phyloP scores from a whole-genome alignment of 2,329 filamentous ascomycete species.

The Claviceps pazoutovae region DNA sequence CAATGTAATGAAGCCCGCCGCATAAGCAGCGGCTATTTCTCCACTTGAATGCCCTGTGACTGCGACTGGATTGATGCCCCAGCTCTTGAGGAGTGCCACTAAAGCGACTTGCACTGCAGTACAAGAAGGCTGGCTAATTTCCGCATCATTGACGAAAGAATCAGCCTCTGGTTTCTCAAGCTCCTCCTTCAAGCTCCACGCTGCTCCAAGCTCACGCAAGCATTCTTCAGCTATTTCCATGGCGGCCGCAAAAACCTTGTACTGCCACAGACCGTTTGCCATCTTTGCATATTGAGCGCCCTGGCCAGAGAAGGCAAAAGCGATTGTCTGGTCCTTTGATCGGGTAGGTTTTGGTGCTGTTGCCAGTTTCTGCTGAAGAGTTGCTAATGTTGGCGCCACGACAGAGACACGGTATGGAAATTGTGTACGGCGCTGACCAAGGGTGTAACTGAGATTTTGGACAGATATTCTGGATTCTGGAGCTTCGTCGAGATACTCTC shows the following conservation, averaged over 20 bases:
- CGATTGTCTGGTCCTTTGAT: neutral
- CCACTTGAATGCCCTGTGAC: conserved; percentile 21
- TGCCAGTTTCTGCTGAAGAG: conserved; percentile 7
- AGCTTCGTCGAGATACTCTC: conserved; percentile 9
- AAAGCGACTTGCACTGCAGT: conserved; percentile 25
- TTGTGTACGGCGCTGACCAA: conserved; percentile 16
- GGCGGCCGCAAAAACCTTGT: conserved; percentile 6
- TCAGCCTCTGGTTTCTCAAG: conserved; percentile 8
- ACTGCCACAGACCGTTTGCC: conserved; percentile 2
- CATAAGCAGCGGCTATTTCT: conserved; percentile 21
- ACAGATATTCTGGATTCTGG: conserved; percentile 2
- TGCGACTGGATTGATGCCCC: conserved; percentile 12
- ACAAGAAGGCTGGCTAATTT: conserved; percentile 19
- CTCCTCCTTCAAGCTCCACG: conserved; percentile 16
- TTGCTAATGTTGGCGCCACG: conserved; percentile 1
- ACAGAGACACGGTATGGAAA: conserved; percentile 9
- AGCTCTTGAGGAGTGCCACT: conserved; percentile 16
- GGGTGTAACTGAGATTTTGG: conserved; percentile 14
- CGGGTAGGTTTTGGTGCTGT: neutral
- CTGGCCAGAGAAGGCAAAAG: conserved; percentile 21
- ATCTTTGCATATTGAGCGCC: conserved; percentile 17
- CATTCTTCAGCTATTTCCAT: conserved; percentile 9
- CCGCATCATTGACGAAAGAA: conserved; percentile 6
- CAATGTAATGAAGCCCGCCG: conserved; percentile 14
- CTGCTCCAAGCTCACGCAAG: conserved; percentile 10